Percentiles rank a stretch among this genome's conserved stretches.
These are phyloP conservation scores for Alternaria infectoria DNA, from an alignment of 2,329 filamentous ascomycete species.

Conservation along the genomic window DNA sequence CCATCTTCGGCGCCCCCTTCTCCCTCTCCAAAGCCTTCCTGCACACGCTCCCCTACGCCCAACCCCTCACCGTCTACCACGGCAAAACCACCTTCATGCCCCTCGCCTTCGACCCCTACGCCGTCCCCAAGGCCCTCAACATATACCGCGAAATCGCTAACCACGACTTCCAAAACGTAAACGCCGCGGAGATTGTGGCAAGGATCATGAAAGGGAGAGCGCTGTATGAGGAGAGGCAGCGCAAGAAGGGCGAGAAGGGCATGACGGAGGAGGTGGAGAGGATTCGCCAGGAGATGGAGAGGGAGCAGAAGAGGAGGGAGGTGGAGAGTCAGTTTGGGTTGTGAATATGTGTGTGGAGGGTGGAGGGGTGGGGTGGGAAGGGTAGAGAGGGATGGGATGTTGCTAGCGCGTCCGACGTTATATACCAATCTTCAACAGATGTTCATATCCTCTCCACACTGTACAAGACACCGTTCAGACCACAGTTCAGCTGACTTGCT, in stretches of 20 bases:
- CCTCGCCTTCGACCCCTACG: slow-evolving; percentile 66
- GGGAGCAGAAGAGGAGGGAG: slow-evolving; percentile 44
- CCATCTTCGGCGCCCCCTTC: slow-evolving; percentile 90
- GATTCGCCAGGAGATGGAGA: slow-evolving; percentile 47
- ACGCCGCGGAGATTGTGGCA: slow-evolving; percentile 89
- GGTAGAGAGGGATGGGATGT: not conserved
- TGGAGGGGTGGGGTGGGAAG: too few relatives aligned
- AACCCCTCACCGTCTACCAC: slow-evolving; percentile 86
- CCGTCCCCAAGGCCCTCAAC: slow-evolving; percentile 77
- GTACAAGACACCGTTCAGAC: too few relatives aligned
- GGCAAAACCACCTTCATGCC: slow-evolving; percentile 94
- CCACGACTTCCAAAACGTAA: slow-evolving; percentile 85
- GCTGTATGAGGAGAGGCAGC: slow-evolving; percentile 89
- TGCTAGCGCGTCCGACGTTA: not conserved
- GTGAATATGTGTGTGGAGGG: too few relatives aligned
- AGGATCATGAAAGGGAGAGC: slow-evolving; percentile 86
- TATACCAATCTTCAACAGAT: not conserved
- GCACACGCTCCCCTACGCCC: slow-evolving; percentile 68
- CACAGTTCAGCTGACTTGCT: too few relatives aligned
- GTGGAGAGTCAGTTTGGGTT: slow-evolving; percentile 50
- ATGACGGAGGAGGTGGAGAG: slow-evolving; percentile 67
- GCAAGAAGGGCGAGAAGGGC: slow-evolving; percentile 87
- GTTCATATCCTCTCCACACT: not conserved
- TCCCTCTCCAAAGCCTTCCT: slow-evolving; percentile 82
- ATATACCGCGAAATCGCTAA: slow-evolving; percentile 80